phyloP scores from a whole-genome alignment of 164 flowering plant species.

The Annona squamosa region DNA sequence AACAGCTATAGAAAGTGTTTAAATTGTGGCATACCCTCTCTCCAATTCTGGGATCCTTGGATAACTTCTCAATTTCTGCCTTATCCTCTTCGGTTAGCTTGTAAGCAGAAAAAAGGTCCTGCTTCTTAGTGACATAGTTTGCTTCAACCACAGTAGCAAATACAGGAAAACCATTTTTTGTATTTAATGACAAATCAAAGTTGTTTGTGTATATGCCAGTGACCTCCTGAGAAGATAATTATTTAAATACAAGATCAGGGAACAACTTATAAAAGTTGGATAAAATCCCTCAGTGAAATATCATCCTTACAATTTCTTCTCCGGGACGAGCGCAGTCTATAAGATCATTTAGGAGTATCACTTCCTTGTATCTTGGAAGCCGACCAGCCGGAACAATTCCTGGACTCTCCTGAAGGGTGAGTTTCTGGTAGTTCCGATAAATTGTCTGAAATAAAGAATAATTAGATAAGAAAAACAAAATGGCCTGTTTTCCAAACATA shows the following conservation, averaged over 20 bases:
- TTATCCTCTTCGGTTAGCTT: conserved; percentile 95
- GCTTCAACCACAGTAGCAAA: conserved; percentile 96
- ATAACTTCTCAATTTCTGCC: conserved; percentile 77
- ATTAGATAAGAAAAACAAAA: background rate
- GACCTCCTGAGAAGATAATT: conserved; percentile 60
- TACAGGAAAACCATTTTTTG: conserved; percentile 97
- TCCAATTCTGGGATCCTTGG: conserved; percentile 98
- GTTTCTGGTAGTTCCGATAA: conserved; percentile 87
- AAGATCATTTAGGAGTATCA: conserved; percentile 89
- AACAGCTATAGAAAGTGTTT: background rate
- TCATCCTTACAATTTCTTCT: conserved; percentile 71
- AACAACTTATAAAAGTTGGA: background rate
- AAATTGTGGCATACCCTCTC: conserved; percentile 62
- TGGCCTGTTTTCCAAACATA: background rate
- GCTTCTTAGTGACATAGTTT: conserved; percentile 88
- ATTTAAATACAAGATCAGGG: conserved; percentile 1
- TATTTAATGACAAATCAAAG: conserved; percentile 86
- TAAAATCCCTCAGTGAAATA: background rate
- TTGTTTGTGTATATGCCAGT: conserved; percentile 93
- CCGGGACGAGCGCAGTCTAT: conserved; percentile 99
- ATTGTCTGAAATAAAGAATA: conserved; percentile 51
- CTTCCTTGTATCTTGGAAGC: conserved; percentile 97
- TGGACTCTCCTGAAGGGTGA: conserved; percentile 94
- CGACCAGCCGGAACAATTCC: conserved; percentile 95
- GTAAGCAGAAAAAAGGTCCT: conserved; percentile 96